Evolutionary conservation across 768 basidiomycete genomes (phyloP), one percentile per base, ranked within the genome.

Genomic region (Naganishia randhawae): DNA sequence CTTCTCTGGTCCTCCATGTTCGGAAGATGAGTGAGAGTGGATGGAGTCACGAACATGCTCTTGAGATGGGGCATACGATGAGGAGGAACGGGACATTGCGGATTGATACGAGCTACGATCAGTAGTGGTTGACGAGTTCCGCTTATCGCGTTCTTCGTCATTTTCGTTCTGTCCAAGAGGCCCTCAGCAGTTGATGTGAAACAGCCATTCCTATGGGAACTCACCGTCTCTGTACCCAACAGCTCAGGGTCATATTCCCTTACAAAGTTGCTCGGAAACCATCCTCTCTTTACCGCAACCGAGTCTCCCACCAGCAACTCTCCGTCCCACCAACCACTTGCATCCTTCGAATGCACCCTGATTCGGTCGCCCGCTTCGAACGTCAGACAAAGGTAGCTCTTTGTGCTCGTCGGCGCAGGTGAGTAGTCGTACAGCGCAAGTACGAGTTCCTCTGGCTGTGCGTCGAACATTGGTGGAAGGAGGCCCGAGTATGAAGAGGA

Each of bases 281-380:
- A 99, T 14, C 96, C 96, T 73, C 94, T 83, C 69, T 87, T 71
- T 1, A 73, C 73, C 1, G 75, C 76, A 39, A 66, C 50, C 27
- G 62, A 19, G 61, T 71, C 35, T 37, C 50, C 16, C 27, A 54
- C 64, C 37, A 62, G 50, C 19, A 95, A 79, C 80, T 98, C 92
- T 11, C 96, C 96, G 76, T 99, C 94, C 95, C 95, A 98, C 96
- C 96, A 98, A 0, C 96, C 96, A 73, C 88, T 90, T 3, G 83
- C 69, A 81, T 97, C 92, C 71, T 87, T 85, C 74, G 91, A 92
- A 54, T 89, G 82, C n/a, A 97, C 92, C 69, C 88, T 88, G 66
- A 98, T 92, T 64, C 94, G 85, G 76, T 97, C 90, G 3, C 95
- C 94, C 0, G 91, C 89, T 50, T 85, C 85, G 82, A 99, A 98